Percentiles rank a stretch among this genome's conserved stretches.
These are phyloP conservation scores for Kodamaea hsintzibuensis DNA, from an alignment of 805 yeast species.

Conservation along the genomic window DNA sequence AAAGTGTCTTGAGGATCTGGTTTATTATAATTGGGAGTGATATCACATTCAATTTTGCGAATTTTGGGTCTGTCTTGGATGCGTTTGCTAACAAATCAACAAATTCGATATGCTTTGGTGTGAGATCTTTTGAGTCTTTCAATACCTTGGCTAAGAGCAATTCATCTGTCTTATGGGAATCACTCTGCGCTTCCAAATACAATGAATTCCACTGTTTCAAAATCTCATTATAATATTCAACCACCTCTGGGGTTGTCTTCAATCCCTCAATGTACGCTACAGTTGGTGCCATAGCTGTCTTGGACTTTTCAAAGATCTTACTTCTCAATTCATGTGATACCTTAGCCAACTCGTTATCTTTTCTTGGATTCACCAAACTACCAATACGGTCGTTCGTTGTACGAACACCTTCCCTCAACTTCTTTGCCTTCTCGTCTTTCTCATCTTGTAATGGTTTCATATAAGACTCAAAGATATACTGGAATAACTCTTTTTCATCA, in stretches of 20 bases:
- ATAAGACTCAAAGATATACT: conserved; percentile 27
- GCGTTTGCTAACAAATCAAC: conserved; percentile 16
- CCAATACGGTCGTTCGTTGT: conserved; percentile 6
- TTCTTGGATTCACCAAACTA: conserved; percentile 7
- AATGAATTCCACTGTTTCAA: conserved; percentile 9
- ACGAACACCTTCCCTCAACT: conserved; percentile 11
- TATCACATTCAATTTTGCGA: conserved; percentile 31
- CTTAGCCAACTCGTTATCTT: conserved; percentile 5
- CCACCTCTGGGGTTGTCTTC: conserved; percentile 13
- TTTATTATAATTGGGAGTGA: conserved; percentile 41
- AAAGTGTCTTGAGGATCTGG: conserved; percentile 24
- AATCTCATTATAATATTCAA: conserved; percentile 18
- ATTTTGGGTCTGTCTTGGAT: conserved; percentile 19
- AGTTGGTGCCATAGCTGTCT: conserved; percentile 23
- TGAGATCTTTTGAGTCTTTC: conserved; percentile 13
- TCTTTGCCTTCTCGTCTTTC: conserved; percentile 3
- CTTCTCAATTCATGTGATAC: conserved; percentile 14
- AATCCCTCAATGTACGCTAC: conserved; percentile 20
- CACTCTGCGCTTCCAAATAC: conserved; percentile 10
- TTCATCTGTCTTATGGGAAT: not conserved
- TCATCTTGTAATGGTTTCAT: conserved; percentile 15
- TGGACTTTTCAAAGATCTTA: conserved; percentile 17
- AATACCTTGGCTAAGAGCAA: conserved; percentile 4
- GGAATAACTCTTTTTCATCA: conserved; percentile 25
- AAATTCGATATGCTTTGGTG: conserved; percentile 20